Base-by-base conservation (phyloP, 1,284 basidiomycete species). In the Chalciporus piperatoides region DNA sequence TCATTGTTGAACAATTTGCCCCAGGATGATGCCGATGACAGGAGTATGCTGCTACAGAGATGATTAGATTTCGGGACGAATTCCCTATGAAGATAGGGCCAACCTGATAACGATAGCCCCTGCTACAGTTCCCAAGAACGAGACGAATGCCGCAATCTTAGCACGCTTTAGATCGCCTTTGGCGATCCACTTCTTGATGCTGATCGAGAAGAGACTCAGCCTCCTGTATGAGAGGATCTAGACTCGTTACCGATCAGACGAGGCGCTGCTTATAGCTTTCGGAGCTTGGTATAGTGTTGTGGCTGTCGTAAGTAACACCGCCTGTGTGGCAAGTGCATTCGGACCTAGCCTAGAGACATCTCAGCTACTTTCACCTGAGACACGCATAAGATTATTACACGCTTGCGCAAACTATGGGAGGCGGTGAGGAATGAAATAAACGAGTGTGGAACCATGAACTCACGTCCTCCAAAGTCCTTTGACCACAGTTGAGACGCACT, bases 401-500 rank as follows among this genome's bases (percentile, higher is more conserved):
- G 59, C 59, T 53, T 2, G 62, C 63, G 39, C 59, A 32, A 33
- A 57, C 63, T 64, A 40, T 24, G 19, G 12, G 25, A 41, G 21
- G 6, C 17, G 27, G 30, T 63, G 44, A 63, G 39, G 2, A 42
- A 44, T 9, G 23, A 46, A 45, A 9, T 23, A 30, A 19, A 19
- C 7, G 15, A n/a, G 6, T 7, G 4, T 11, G 35, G 10, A 51
- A 27, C 24, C 4, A 43, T 40, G 25, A n/a, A 49, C 61, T 58
- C 24, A 37, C 61, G 52, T 46, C 61, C 63, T 39, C 59, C 56
- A 15, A 65, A 58, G 40, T 65, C 64, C 45, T 65, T 65, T 17
- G 63, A 63, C 60, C 61, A 67, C n/a, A 65, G 43, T 38, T 66
- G 56, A 28, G 61, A 56, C 12, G 60, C 64, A 14, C 44, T 62